Percentiles rank a stretch among this genome's conserved stretches.
phyloP scores from a whole-genome alignment of 129 eudicot species.

The Gnaphalium uliginosum region DNA sequence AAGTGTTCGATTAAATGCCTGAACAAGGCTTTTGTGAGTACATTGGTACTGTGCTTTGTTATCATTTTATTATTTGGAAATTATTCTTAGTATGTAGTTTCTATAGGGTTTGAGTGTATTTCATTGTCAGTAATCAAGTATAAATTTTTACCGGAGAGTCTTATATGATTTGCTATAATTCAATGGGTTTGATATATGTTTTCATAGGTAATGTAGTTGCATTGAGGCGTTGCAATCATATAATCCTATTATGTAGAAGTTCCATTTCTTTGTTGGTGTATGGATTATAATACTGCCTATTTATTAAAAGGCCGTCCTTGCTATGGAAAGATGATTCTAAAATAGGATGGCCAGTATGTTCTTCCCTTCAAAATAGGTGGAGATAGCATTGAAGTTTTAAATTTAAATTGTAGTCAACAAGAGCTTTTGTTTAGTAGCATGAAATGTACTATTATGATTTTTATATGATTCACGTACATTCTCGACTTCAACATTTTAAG shows the following conservation, averaged over 20 bases:
- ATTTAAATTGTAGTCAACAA: neutral
- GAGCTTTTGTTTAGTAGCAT: neutral
- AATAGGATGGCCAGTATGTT: neutral
- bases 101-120: neutral
- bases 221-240: neutral
- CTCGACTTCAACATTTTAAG: neutral
- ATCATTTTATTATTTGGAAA: neutral
- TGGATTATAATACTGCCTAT: neutral
- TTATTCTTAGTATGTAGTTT: neutral
- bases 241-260: neutral
- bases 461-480: neutral
- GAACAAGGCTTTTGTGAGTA: neutral
- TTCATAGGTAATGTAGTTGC: neutral
- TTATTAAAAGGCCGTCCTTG: neutral
- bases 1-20: conserved; percentile 19
- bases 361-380: neutral
- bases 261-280: neutral
- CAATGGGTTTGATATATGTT: neutral
- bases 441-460: neutral
- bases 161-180: neutral
- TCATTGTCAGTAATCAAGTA: neutral
- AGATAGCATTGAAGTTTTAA: neutral
- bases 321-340: neutral
- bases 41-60: neutral
- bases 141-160: neutral